These are phyloP conservation scores for Agapanthus africanus DNA, from an alignment of 106 monocot genomes.

Conservation along the genomic window DNA sequence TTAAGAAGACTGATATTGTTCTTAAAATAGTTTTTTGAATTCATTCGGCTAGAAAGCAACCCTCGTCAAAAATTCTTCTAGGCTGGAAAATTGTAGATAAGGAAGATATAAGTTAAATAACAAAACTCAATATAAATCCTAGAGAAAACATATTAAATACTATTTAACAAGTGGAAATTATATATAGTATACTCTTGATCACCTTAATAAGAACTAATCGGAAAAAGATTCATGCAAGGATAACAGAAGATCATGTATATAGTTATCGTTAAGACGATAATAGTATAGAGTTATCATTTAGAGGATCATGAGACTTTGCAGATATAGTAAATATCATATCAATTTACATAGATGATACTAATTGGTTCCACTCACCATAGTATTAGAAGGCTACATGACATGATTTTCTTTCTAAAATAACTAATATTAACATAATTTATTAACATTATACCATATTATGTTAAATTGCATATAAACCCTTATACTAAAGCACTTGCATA, in stretches of 20 bases:
- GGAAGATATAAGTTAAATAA: neutral
- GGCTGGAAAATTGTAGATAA: neutral
- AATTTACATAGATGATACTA: conserved; percentile 4
- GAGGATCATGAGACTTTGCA: no score
- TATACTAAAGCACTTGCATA: no score
- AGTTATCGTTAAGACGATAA: neutral
- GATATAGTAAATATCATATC: neutral
- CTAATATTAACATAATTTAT: no score
- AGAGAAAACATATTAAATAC: neutral
- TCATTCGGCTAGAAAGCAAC: neutral
- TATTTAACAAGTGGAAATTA: neutral
- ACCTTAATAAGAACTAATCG: no score
- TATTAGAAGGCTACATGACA: neutral
- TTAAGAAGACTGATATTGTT: no score
- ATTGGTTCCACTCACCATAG: neutral
- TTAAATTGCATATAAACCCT: no score
- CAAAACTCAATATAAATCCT: neutral
- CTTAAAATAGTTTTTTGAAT: no score
- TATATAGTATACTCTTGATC: no score
- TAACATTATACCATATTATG: no score
- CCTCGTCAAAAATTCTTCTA: neutral
- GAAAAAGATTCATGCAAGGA: neutral
- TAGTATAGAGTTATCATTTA: no score
- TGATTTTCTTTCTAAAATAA: no score
- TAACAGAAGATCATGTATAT: neutral